Evolutionary conservation across 1,139 yeast species (phyloP), one percentile per base, ranked within the genome.

Genomic region (Sugiyamaella pinicola): DNA sequence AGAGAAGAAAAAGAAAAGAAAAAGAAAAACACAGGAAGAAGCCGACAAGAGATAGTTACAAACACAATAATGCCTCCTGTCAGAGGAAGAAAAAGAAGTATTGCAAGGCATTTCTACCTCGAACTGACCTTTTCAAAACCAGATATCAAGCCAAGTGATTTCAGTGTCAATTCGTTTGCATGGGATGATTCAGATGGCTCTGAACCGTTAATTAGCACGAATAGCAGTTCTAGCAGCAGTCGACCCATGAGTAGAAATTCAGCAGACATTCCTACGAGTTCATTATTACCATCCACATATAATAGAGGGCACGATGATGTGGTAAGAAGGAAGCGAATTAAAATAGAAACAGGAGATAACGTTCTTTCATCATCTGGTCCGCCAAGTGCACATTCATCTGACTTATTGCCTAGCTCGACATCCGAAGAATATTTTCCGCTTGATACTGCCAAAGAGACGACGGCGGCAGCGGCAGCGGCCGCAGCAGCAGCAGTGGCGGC

Each of bases 81-180:
- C 10, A 18, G 52, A 49, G 52, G 52, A 13, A 43, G 42, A 49
- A 49, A 49, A 21, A 28, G 52, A 43, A 49, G 52, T 24, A 37
- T 49, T 18, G 52, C 52, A 17, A 17, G 52, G 29, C 52, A 49
- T 43, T 49, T 49, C 38, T 49, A 49, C 34, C 43, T 49, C n/a
- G 52, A 43, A 34, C 15, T 49, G 12, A 24, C 52, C n/a, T 31
- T 43, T 15, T 26, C 48, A 8, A 44, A 39, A 6, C 52, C 48
- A 21, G 48, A 49, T 19, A 43, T 43, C n/a, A 17, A 33, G n/a
- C 42, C 40, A 19, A 26, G 19, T 12, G 49, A 45, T 26, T 45
- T 45, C 34, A 35, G 39, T 10, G 49, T 45, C 8, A 45, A 37
- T 17, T 45, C 47, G 4, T 43, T 35, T 17, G 42, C 49, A 8